Base-by-base conservation (phyloP, 495 filamentous ascomycete genomes). In the Xylaria scruposa region DNA sequence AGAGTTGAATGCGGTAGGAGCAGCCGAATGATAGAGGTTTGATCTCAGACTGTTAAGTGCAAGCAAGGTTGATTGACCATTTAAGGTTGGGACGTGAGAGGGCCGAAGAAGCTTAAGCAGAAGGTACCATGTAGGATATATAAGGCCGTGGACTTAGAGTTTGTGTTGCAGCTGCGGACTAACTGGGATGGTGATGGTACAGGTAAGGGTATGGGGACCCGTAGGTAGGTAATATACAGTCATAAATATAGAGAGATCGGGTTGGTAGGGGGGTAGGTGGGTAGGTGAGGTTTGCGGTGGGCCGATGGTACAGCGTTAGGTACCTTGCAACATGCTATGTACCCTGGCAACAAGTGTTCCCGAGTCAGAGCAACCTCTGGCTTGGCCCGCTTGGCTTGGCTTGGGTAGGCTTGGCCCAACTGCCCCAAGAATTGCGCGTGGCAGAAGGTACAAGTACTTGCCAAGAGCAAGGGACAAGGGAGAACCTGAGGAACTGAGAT, bases 21-120 rank as follows among this genome's bases (percentile, higher is more conserved):
- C 6, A 17, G 26, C 6, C 12, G 26, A 17, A 31, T 12, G 21
- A 26, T 15, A 29, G 10, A 9, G 53, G 26, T 15, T 17, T 56
- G 53, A 31, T 17, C 15, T 17, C 26, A 17, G 26, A 8, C 13
- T 15, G 12, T 17, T 17, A 21, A 31, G 19, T 6, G 53, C 29
- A 56, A 31, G 53, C 29, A 56, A 17, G 24, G 26, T 29, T 54
- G 21, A 26, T 54, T 54, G 51, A 12, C 24, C 51, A 31, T 38
- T 60, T 38, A 38, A 38, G 33, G 58, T 38, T 31, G 56, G 29
- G 24, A 31, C 24, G 26, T 71, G 63, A 59, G 60, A 68, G 53
- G 51, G 68, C 10, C 36, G 36, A 47, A 72, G 65, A 75, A 64
- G 73, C 73, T 77, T 75, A 71, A 73, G 75, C 73, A 67, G 76